Evolutionary conservation across 2,329 filamentous ascomycete genomes (phyloP).

Genomic region (Pseudogymnoascus pannorum): DNA sequence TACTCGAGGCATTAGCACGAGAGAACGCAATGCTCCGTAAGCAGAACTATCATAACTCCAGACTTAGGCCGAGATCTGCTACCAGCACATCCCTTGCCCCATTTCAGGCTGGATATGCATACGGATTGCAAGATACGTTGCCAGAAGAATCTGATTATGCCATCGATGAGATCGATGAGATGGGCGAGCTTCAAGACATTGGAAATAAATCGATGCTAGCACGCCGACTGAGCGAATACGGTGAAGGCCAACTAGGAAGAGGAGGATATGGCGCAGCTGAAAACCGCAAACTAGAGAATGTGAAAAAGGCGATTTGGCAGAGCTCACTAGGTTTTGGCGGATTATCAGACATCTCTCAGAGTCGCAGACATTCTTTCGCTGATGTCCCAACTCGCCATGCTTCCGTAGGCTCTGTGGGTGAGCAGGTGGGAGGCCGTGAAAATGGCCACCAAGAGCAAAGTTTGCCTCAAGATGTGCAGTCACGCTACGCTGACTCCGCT

Average conservation of each 20-base stretch:
- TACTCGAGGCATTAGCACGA: slow-evolving; percentile 53
- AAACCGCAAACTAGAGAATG: slow-evolving; percentile 54
- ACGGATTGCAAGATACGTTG: slow-evolving; percentile 51
- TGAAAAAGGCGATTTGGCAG: slow-evolving; percentile 65
- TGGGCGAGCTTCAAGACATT: slow-evolving; percentile 39
- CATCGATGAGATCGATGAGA: slow-evolving; percentile 64
- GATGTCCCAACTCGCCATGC: slow-evolving; percentile 58
- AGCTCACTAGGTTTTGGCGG: slow-evolving; percentile 60
- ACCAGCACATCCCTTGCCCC: slow-evolving; percentile 37
- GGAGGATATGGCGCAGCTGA: slow-evolving; percentile 32
- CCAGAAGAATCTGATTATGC: slow-evolving; percentile 63
- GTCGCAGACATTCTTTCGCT: slow-evolving; percentile 73
- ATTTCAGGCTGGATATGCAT: slow-evolving; percentile 49
- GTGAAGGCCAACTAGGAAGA: slow-evolving; percentile 8
- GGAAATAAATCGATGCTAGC: slow-evolving; percentile 23
- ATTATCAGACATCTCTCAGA: slow-evolving; percentile 58
- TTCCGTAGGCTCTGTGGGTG: slow-evolving; percentile 54
- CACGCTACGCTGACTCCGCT: slow-evolving; percentile 25
- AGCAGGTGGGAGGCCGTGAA: slow-evolving; percentile 23
- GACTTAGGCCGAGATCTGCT: slow-evolving; percentile 51
- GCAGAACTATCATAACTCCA: slow-evolving; percentile 47
- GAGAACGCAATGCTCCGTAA: slow-evolving; percentile 58
- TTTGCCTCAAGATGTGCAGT: slow-evolving; percentile 24
- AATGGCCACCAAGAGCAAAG: slow-evolving; percentile 21
- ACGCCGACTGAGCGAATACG: slow-evolving; percentile 32